Evolutionary conservation across 2,329 filamentous ascomycete genomes (phyloP), one percentile per base, ranked within the genome.

Genomic region (Phoma sp.): DNA sequence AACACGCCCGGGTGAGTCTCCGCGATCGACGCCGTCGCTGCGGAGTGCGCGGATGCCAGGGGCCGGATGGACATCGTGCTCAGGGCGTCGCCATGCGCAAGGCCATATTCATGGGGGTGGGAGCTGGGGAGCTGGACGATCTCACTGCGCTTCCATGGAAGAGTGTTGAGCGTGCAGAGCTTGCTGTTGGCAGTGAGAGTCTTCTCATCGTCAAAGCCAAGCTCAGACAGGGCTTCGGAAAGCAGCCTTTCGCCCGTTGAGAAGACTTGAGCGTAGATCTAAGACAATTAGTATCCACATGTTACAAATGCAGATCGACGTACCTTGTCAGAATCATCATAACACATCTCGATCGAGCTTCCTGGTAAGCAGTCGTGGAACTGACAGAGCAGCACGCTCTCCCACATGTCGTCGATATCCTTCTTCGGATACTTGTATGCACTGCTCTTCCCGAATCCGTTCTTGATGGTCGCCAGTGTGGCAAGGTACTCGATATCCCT

Each of bases 361-460:
- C 95, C 95, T 0, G 95, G 95, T 46, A 99, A 82, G 73, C 95
- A 98, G 73, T 99, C 95, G 63, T 99, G 95, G 82, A 99, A 99
- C 70, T 99, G 95, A 64, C 94, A 98, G 24, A 98, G 85, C 22
- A 98, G 82, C 3, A 94, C 89, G 51, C 85, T 84, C 79, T 98
- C 94, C 95, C 95, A 99, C 87, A 99, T 96, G 53, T 89, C 84
- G 71, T 99, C 95, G 51, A 99, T 88, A n/a, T 95, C 87, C 71
- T 90, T 86, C 77, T 96, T 97, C 9, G 95, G 95, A 72, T 98
- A 99, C 69, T 89, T 89, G 80, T 96, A 98, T 13, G 65, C 70
- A 41, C 68, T 73, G 51, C 68, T 67, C 51, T 68, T 71, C 0
- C 69, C 70, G 21, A 81, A 81, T 27, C 81, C 80, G 58, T 88